A percentile compares a stretch with the other conserved stretches of the same genome.
Conservation (phyloP, 805 yeast species). For the Spathaspora sp. region DNA sequence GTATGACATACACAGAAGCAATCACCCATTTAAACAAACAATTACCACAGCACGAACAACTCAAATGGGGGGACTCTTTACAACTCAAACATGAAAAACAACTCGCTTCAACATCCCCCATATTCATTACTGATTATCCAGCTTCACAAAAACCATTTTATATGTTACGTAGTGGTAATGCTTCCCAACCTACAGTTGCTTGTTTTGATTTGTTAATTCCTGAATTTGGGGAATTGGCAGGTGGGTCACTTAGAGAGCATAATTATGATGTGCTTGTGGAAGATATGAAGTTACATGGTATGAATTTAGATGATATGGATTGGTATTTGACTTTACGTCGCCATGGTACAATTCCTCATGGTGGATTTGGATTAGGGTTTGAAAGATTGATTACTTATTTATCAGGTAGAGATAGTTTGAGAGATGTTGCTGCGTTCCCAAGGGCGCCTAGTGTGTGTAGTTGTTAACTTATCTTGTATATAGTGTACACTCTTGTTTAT, state of each 20-base stretch:
- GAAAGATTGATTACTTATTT: slow-evolving; percentile 79
- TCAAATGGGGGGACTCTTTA: slow-evolving; percentile 68
- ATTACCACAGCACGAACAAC: slow-evolving; percentile 5
- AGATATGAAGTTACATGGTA: slow-evolving; percentile 50
- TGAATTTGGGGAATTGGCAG: slow-evolving; percentile 87
- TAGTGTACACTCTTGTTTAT: background rate
- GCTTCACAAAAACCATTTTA: slow-evolving; percentile 78
- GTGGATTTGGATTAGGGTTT: slow-evolving; percentile 95
- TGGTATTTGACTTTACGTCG: slow-evolving; percentile 80
- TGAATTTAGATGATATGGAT: slow-evolving; percentile 57
- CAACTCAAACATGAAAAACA: slow-evolving; percentile 89
- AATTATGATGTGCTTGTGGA: slow-evolving; percentile 40
- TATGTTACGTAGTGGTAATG: slow-evolving; percentile 59
- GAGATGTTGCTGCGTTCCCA: slow-evolving; percentile 87
- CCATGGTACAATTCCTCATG: slow-evolving; percentile 87
- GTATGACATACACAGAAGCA: slow-evolving; percentile 76
- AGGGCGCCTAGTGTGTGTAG: slow-evolving; percentile 50
- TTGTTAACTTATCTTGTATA: slow-evolving; percentile 19
- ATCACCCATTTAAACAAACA: slow-evolving; percentile 42
- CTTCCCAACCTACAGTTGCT: slow-evolving; percentile 64
- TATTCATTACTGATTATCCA: slow-evolving; percentile 90
- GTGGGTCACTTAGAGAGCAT: slow-evolving; percentile 92
- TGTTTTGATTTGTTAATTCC: slow-evolving; percentile 91
- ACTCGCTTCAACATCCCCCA: slow-evolving; percentile 80
- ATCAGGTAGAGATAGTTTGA: slow-evolving; percentile 70